These are phyloP conservation scores for Fraxinus pennsylvanica DNA, from an alignment of 257 asterid genomes.

Conservation along the genomic window DNA sequence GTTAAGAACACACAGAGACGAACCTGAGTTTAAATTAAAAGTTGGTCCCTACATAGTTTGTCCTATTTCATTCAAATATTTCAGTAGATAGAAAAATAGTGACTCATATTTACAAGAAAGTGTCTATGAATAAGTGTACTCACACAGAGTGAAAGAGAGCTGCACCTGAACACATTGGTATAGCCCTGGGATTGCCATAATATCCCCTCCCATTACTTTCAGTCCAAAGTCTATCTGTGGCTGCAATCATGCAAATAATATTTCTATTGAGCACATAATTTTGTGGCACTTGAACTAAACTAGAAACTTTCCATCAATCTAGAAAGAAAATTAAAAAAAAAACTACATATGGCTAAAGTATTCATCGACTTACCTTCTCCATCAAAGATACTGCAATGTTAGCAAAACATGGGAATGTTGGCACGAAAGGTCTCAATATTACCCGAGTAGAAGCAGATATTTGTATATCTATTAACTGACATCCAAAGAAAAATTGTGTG, in stretches of 20 bases:
- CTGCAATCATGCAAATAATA: slow-evolving; percentile 49
- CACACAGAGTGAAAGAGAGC: slow-evolving; percentile 1
- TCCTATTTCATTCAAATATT: neutral
- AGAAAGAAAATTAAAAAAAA: no score
- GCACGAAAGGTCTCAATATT: slow-evolving; percentile 59
- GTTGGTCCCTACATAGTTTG: neutral
- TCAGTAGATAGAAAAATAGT: neutral
- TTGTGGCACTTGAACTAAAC: neutral
- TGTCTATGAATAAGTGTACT: neutral
- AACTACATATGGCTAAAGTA: neutral
- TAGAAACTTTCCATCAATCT: neutral
- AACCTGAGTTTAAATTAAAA: neutral
- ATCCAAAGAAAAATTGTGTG: slow-evolving; percentile 23
- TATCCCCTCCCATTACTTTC: slow-evolving; percentile 63
- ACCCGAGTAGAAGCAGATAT: slow-evolving; percentile 60
- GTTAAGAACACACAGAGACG: neutral
- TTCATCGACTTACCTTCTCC: slow-evolving; percentile 58
- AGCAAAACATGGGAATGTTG: slow-evolving; percentile 80
- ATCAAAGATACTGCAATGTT: slow-evolving; percentile 55
- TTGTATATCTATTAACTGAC: slow-evolving; percentile 82
- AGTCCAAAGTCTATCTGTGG: slow-evolving; percentile 85
- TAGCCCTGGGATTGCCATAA: slow-evolving; percentile 84
- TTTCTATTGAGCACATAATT: neutral
- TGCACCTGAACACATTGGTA: slow-evolving; percentile 69
- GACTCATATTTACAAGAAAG: neutral